Base-by-base conservation (phyloP, 352 stramenopile genomes). In the Globisporangium camurandrum region DNA sequence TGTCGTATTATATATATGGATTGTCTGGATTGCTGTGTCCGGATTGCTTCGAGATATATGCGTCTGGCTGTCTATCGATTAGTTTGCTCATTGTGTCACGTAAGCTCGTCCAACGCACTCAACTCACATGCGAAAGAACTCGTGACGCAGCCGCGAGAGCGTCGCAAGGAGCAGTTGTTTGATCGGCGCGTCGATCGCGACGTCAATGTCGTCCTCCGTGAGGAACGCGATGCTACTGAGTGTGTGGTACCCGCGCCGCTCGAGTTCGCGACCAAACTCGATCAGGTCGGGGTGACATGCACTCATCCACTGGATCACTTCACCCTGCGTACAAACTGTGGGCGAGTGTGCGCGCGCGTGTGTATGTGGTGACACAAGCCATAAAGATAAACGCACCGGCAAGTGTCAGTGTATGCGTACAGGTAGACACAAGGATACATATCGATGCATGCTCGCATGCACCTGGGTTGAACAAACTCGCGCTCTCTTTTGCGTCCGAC, bases 281-380 rank as follows among this genome's bases (percentile, higher is more conserved):
- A 84, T 78, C 26, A 92, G 59, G 9, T 71, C 71, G 16, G 71
- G 65, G 51, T 88, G 71, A 34, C 78, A 87, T n/a, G 80, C 80
- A 33, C 59, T 83, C 73, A 89, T 86, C 78, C 81, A 92, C 63
- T 92, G 78, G 42, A 92, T 70, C 28, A 92, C 81, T 45, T 89
- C 77, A 24, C 77, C 70, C 58, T 92, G 75, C 26, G 87, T 75
- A 49, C 75, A 87, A 36, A 92, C 77, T 86, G 30, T 22, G 19
- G 34, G 17, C 16, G 36, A 5, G 14, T n/a, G 40, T 31, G 11
- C 4, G 27, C 7, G 24, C 23, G 23, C 8, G 16, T 24, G 37
- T 43, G 37, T n/a, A 4, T 44, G 38, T 24, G 42, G 22, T 23
- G 11, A 26, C 26, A 27, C 4, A 26, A 40, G 1, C 4, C 14